Evolutionary conservation across 768 basidiomycete species (phyloP).

Genomic region (Fomitopsis serialis): DNA sequence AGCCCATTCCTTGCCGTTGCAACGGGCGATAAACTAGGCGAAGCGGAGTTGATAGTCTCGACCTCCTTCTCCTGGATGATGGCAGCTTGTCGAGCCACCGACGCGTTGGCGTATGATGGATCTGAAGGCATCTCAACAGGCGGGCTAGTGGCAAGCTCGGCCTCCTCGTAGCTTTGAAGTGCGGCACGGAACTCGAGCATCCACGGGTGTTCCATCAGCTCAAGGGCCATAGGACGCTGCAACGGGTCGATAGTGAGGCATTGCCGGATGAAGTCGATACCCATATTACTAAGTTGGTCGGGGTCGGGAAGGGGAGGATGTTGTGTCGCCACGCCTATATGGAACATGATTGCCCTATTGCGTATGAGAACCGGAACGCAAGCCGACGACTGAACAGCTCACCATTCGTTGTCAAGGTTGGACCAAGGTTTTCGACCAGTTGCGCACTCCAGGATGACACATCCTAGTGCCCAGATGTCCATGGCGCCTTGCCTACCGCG

Average conservation of each 20-base stretch:
- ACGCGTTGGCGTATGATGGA: conserved; percentile 43
- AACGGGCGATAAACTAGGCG: conserved; percentile 44
- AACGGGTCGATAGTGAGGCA: conserved; percentile 87
- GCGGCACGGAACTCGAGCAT: conserved; percentile 78
- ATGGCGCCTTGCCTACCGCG: conserved; percentile 88
- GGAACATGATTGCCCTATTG: conserved; percentile 98
- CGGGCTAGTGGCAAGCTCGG: conserved; percentile 47
- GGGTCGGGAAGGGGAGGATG: conserved; percentile 94
- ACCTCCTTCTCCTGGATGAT: conserved; percentile 57
- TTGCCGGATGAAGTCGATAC: conserved; percentile 90
- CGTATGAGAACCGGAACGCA: conserved; percentile 6
- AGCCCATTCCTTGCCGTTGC: conserved; percentile 16
- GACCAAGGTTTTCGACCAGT: conserved; percentile 99
- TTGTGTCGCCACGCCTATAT: conserved; percentile 94
- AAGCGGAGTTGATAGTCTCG: conserved; percentile 45
- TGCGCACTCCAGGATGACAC: conserved; percentile 94
- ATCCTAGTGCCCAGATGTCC: conserved; percentile 98
- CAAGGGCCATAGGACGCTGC: conserved; percentile 75
- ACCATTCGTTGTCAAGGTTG: conserved; percentile 99
- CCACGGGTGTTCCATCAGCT: conserved; percentile 88
- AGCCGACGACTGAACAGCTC: conserved; percentile 15
- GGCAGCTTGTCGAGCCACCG: conserved; percentile 51
- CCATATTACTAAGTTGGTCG: conserved; percentile 80
- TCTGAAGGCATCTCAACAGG: conserved; percentile 41
- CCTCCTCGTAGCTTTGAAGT: conserved; percentile 61